Conservation (phyloP, 768 basidiomycete genomes). For the Lactarius trivialis region DNA sequence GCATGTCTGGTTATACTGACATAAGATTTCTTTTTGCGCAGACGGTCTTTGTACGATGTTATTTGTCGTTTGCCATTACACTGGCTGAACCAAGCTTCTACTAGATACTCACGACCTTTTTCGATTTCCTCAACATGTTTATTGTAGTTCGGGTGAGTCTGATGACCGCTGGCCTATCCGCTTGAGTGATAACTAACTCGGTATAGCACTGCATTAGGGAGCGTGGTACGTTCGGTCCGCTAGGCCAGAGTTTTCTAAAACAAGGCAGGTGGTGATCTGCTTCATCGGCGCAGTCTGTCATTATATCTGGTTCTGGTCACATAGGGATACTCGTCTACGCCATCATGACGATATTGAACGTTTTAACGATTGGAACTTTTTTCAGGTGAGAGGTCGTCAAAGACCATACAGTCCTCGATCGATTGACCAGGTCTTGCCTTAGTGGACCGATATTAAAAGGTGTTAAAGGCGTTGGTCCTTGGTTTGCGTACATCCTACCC, state of each 20-base stretch:
- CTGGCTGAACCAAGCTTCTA: background rate
- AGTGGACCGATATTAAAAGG: background rate
- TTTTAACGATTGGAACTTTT: constrained; percentile 18
- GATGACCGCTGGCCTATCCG: background rate
- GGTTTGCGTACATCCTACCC: constrained; percentile 20
- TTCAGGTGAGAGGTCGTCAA: constrained; percentile 4
- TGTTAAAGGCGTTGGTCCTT: constrained; percentile 9
- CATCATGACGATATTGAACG: constrained; percentile 19
- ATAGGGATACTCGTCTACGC: constrained; percentile 19
- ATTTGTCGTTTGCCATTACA: background rate
- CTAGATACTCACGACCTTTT: constrained; percentile 5
- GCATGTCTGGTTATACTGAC: background rate
- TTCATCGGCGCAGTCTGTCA: background rate
- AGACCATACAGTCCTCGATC: background rate
- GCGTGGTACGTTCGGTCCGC: constrained; percentile 9
- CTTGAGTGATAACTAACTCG: background rate
- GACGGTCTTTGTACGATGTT: constrained; percentile 12
- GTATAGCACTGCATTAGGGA: constrained; percentile 13
- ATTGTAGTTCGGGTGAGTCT: constrained; percentile 9
- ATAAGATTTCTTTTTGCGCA: background rate
- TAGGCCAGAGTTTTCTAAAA: constrained; percentile 19
- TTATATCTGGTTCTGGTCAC: background rate
- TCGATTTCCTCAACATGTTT: constrained; percentile 15
- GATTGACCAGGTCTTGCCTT: background rate
- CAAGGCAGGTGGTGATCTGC: constrained; percentile 14